Evolutionary conservation across 352 stramenopile species (phyloP).

Genomic region (Phytophthora chlamydospora): DNA sequence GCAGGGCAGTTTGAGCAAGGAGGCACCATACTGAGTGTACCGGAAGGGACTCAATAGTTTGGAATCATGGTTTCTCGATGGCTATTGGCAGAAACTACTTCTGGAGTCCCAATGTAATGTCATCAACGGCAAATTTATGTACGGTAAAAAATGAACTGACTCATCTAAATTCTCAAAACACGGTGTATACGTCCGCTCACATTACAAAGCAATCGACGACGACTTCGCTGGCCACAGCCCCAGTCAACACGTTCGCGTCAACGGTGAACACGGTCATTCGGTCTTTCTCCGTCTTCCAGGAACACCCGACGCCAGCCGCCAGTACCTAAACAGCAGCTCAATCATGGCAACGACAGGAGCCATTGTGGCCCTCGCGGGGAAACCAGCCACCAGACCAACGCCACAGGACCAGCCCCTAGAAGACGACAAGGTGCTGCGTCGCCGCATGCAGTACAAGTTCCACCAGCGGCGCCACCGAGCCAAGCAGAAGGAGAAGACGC

Average conservation of each 20-base stretch:
- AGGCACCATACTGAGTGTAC: no score
- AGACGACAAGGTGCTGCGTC: slow-evolving; percentile 53
- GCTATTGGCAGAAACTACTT: no score
- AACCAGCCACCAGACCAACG: slow-evolving; percentile 15
- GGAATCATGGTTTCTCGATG: background rate
- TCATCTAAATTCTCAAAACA: background rate
- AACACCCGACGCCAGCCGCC: slow-evolving; percentile 2
- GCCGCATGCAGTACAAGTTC: slow-evolving; percentile 69
- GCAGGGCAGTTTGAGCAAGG: no score
- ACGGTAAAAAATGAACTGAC: no score
- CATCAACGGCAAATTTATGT: background rate
- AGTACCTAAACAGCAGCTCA: background rate
- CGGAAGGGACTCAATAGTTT: no score
- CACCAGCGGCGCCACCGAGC: slow-evolving; percentile 71
- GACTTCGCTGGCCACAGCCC: background rate
- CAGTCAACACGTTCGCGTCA: slow-evolving; percentile 20
- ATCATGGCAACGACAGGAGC: slow-evolving; percentile 23
- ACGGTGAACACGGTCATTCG: slow-evolving; percentile 26
- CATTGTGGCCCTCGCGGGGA: slow-evolving; percentile 10
- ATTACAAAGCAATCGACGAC: slow-evolving; percentile 30
- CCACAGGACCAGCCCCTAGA: slow-evolving; percentile 2
- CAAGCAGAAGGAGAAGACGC: slow-evolving; percentile 62
- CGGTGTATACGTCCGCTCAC: no score
- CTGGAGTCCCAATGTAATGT: slow-evolving; percentile 2
- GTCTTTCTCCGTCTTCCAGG: slow-evolving; percentile 14